Percentiles rank a stretch among this genome's conserved stretches.
These are phyloP conservation scores for Taphrina communis DNA, from an alignment of 1,139 yeast species.

Conservation along the genomic window DNA sequence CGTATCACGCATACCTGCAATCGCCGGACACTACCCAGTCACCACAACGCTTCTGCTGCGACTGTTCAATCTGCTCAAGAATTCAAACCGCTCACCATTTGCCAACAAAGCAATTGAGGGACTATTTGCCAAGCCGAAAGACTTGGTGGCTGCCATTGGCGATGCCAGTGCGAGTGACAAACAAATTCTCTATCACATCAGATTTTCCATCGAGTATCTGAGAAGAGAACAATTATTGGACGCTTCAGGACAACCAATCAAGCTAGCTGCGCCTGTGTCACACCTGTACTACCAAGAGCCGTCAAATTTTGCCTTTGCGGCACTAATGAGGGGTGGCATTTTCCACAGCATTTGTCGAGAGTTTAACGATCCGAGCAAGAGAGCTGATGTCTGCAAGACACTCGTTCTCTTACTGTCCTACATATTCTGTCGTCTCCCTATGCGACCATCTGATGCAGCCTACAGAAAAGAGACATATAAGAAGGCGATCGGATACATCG, in stretches of 20 bases:
- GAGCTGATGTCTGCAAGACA: conserved; percentile 26
- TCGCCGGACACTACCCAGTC: conserved; percentile 42
- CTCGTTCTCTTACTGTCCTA: conserved; percentile 33
- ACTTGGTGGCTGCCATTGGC: conserved; percentile 34
- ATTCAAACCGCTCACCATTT: conserved; percentile 38
- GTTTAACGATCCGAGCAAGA: conserved; percentile 30
- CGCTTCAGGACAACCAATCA: conserved; percentile 40
- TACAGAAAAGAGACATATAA: conserved; percentile 10
- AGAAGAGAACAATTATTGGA: conserved; percentile 41
- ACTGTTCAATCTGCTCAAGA: conserved; percentile 34
- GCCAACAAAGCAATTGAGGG: conserved; percentile 40
- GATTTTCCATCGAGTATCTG: conserved; percentile 41
- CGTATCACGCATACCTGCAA: conserved; percentile 40
- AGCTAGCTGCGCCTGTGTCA: conserved; percentile 37
- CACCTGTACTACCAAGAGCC: conserved; percentile 42
- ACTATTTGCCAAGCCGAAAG: conserved; percentile 37
- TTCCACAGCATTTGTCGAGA: conserved; percentile 40
- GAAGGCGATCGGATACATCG: conserved; percentile 28
- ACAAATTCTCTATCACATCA: conserved; percentile 40
- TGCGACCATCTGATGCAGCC: conserved; percentile 33
- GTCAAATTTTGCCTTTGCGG: conserved; percentile 40
- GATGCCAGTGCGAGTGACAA: conserved; percentile 25
- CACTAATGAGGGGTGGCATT: conserved; percentile 40
- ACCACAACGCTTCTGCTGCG: conserved; percentile 40
- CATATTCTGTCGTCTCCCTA: conserved; percentile 41